phyloP scores from a whole-genome alignment of 352 stramenopile genomes.

The Pythium vanterpoolii region DNA sequence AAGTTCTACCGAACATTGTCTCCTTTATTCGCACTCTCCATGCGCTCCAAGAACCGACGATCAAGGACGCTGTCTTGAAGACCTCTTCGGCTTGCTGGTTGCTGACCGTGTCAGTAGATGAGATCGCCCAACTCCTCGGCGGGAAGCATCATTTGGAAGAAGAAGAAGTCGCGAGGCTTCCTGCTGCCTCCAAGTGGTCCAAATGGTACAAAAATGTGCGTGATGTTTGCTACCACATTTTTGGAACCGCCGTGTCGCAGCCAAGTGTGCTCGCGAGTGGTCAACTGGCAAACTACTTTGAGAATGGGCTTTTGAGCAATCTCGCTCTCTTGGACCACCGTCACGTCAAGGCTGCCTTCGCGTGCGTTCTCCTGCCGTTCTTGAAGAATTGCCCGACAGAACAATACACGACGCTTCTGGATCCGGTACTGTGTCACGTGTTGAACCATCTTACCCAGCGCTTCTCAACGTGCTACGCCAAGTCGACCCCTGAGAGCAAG shows the following conservation, averaged over 20 bases:
- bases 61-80: constrained; percentile 55
- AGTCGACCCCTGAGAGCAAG: constrained; percentile 23
- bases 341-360: constrained; percentile 59
- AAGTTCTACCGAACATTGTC: constrained; percentile 69
- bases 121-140: constrained; percentile 69
- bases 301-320: constrained; percentile 63
- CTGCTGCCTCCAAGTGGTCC: constrained; percentile 48
- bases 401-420: constrained; percentile 54
- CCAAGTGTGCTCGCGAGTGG: constrained; percentile 49
- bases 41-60: constrained; percentile 41
- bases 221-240: constrained; percentile 75
- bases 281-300: constrained; percentile 39
- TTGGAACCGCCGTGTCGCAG: constrained; percentile 54
- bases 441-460: constrained; percentile 60
- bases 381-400: constrained; percentile 62
- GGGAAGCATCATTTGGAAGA: constrained; percentile 74
- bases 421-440: constrained; percentile 52
- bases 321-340: constrained; percentile 70
- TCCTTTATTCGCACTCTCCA: constrained; percentile 60
- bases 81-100: constrained; percentile 60
- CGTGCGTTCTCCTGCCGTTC: constrained; percentile 73
- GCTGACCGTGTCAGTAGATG: constrained; percentile 65
- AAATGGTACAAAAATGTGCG: constrained; percentile 83
- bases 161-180: constrained; percentile 56
- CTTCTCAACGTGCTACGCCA: constrained; percentile 38